A percentile compares a stretch with the other conserved stretches of the same genome.
phyloP scores from a whole-genome alignment of 2,329 filamentous ascomycete species.

The Bipolaris bicolor region DNA sequence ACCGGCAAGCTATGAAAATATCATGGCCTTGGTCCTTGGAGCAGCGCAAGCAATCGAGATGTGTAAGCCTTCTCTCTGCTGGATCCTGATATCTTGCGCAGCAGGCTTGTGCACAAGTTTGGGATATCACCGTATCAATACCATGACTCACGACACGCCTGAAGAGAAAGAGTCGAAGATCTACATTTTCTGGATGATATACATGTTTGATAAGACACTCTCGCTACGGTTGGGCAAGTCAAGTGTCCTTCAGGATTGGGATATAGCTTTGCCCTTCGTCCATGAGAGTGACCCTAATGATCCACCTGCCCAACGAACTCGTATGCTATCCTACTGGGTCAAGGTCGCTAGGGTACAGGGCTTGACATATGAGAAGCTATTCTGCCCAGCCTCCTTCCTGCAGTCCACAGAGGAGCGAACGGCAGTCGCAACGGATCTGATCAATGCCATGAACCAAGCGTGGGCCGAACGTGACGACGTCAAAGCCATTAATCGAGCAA shows the following conservation, averaged over 20 bases:
- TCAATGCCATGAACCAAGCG: conserved; percentile 34
- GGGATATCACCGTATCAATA: conserved; percentile 46
- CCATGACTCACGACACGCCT: conserved; percentile 41
- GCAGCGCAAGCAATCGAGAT: conserved; percentile 43
- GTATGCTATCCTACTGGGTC: conserved; percentile 44
- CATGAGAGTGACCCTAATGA: conserved; percentile 9
- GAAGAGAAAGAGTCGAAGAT: conserved; percentile 40
- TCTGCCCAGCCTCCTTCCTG: conserved; percentile 44
- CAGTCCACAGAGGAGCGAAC: conserved; percentile 35
- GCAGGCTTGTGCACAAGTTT: conserved; percentile 40
- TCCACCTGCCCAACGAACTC: conserved; percentile 18
- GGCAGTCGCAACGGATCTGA: conserved; percentile 34
- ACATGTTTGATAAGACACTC: conserved; percentile 49
- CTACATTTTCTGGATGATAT: conserved; percentile 48
- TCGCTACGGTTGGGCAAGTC: conserved; percentile 48
- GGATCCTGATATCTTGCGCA: conserved; percentile 41
- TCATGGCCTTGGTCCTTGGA: conserved; percentile 43
- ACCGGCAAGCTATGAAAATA: conserved; percentile 45
- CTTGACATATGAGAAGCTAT: conserved; percentile 46
- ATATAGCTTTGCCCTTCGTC: conserved; percentile 41
- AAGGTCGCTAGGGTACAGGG: conserved; percentile 45
- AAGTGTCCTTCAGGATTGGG: conserved; percentile 48
- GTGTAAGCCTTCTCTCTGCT: conserved; percentile 46
- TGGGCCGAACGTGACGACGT: conserved; percentile 40
- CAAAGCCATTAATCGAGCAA: conserved; percentile 17